These are phyloP conservation scores for Pulveroboletus sp. DNA, from an alignment of 768 basidiomycete species.

Conservation along the genomic window DNA sequence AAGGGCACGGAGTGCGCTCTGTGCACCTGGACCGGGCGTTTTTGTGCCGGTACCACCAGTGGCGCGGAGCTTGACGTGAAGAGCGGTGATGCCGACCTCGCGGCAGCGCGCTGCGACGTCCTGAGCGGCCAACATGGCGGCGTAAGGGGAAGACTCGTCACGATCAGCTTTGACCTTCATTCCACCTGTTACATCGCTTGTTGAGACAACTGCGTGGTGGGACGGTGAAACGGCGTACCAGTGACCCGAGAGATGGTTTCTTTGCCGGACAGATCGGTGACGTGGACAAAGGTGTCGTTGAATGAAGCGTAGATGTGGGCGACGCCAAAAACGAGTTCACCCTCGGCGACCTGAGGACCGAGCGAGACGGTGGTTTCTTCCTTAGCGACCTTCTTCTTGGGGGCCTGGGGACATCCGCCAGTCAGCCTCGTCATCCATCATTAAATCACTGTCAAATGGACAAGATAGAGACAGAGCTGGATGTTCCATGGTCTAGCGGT, in stretches of 20 bases:
- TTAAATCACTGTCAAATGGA: not conserved
- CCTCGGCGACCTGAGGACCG: constrained; percentile 93
- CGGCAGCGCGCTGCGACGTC: constrained; percentile 95
- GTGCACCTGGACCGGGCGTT: constrained; percentile 97
- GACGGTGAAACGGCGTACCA: constrained; percentile 45
- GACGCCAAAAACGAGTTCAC: constrained; percentile 96
- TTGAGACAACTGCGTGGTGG: not conserved
- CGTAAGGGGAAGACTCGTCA: constrained; percentile 97
- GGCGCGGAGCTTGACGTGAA: constrained; percentile 98
- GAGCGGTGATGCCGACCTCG: constrained; percentile 96
- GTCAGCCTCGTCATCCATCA: constrained; percentile 53
- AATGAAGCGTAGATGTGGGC: constrained; percentile 99
- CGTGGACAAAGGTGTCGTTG: constrained; percentile 99
- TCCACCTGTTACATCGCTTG: constrained; percentile 61
- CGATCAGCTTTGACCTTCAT: constrained; percentile 99
- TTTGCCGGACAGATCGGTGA: constrained; percentile 98
- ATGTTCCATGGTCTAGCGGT: not conserved
- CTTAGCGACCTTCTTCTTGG: constrained; percentile 78
- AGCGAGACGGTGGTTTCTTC: constrained; percentile 86
- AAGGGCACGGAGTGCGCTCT: constrained; percentile 95
- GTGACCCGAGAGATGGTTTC: constrained; percentile 99
- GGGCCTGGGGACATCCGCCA: constrained; percentile 61
- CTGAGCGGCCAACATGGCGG: constrained; percentile 97
- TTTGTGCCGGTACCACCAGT: constrained; percentile 99
- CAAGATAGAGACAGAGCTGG: not conserved